Percentiles rank a stretch among this genome's conserved stretches.
phyloP scores from a whole-genome alignment of 2,329 filamentous ascomycete species.

The Beauveria australis region DNA sequence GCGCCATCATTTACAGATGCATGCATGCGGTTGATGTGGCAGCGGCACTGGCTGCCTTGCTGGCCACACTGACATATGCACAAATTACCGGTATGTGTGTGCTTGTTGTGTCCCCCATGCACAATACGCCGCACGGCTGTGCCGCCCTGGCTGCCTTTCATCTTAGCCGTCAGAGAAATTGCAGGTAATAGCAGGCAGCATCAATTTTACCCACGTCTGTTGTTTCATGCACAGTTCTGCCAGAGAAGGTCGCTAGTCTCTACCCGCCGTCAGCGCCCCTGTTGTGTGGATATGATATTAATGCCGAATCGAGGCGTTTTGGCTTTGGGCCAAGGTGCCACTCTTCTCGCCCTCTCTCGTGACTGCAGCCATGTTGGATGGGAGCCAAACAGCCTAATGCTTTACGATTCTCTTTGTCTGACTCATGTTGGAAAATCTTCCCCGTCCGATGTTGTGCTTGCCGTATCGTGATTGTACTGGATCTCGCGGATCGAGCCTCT shows the following conservation, averaged over 20 bases:
- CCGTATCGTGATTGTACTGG: background rate
- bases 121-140: background rate
- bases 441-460: background rate
- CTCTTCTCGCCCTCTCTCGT: background rate
- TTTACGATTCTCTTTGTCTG: background rate
- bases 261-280: background rate
- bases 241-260: background rate
- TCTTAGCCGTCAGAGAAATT: no score
- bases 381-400: no score
- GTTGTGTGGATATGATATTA: background rate
- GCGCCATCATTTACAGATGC: constrained; percentile 7
- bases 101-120: background rate
- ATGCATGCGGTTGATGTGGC: background rate
- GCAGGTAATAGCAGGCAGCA: no score
- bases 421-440: background rate
- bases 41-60: background rate
- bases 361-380: background rate
- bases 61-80: background rate
- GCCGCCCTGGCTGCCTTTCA: no score
- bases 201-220: background rate
- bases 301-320: background rate
- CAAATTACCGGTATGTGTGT: background rate
- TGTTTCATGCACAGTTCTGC: background rate
- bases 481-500: background rate
- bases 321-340: background rate